phyloP scores from a whole-genome alignment of 2,329 filamentous ascomycete genomes.

The Fonsecaea multimorphosa region DNA sequence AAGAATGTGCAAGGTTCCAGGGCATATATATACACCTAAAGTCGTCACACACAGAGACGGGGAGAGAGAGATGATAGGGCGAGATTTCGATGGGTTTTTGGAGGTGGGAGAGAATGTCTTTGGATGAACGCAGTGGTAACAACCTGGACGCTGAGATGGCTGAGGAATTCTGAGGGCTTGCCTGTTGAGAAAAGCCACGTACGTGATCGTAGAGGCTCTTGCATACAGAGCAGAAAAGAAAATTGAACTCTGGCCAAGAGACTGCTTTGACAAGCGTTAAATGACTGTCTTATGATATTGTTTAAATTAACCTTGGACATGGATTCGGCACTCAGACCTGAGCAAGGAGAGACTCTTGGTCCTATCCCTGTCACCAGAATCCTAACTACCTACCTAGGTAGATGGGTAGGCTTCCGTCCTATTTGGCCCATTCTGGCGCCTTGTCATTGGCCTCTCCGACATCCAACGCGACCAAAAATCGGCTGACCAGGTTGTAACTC shows the following conservation, averaged over 20 bases:
- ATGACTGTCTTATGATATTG: neutral
- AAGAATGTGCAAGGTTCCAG: no score
- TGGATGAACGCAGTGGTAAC: neutral
- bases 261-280: neutral
- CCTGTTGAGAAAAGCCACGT: neutral
- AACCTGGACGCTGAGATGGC: neutral
- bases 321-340: neutral
- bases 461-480: constrained; percentile 83
- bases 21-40: neutral
- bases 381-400: no score
- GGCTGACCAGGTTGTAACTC: constrained; percentile 87
- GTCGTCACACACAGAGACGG: no score
- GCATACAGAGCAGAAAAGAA: neutral
- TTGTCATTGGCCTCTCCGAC: constrained; percentile 56
- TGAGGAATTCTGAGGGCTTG: neutral
- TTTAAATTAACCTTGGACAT: no score
- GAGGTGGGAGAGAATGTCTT: neutral
- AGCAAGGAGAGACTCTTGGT: neutral
- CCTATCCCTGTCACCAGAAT: neutral
- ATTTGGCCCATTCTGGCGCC: constrained; percentile 33
- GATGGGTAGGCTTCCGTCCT: neutral
- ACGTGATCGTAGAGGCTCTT: neutral
- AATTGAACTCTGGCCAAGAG: neutral
- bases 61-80: neutral
- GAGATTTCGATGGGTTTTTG: no score